phyloP scores from a whole-genome alignment of 805 yeast species.

The Metschnikowia aberdeeniae region DNA sequence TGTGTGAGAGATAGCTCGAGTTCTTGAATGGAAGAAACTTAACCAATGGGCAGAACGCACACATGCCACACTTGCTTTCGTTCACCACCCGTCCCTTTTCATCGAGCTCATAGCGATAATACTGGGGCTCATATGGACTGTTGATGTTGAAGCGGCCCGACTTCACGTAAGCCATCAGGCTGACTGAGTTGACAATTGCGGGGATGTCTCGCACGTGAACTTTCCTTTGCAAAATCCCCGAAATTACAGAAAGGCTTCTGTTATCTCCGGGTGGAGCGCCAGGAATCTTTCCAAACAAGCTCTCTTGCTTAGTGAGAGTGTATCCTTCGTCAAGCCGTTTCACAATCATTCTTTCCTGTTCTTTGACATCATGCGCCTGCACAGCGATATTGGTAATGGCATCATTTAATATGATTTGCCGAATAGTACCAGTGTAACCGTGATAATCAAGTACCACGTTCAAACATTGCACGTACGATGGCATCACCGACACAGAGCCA shows the following conservation, averaged over 20 bases:
- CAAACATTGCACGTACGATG: slow-evolving; percentile 19
- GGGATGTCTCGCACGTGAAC: slow-evolving; percentile 19
- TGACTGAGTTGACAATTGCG: slow-evolving; percentile 16
- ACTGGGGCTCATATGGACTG: slow-evolving; percentile 32
- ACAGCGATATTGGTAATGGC: slow-evolving; percentile 14
- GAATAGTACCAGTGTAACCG: slow-evolving; percentile 18
- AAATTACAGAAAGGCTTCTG: slow-evolving; percentile 5
- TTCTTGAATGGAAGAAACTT: slow-evolving; percentile 31
- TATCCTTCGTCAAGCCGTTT: slow-evolving; percentile 7
- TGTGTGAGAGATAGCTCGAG: slow-evolving; percentile 30
- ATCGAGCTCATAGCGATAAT: slow-evolving; percentile 26
- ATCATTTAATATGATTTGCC: slow-evolving; percentile 10
- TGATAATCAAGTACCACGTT: slow-evolving; percentile 20
- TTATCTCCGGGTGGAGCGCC: background rate
- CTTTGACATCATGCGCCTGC: slow-evolving; percentile 7
- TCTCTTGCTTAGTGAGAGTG: slow-evolving; percentile 4
- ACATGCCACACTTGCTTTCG: slow-evolving; percentile 29
- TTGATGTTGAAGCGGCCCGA: slow-evolving; percentile 18
- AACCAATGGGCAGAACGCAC: slow-evolving; percentile 29
- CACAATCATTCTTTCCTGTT: slow-evolving; percentile 1
- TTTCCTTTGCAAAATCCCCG: slow-evolving; percentile 18
- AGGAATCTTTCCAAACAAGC: slow-evolving; percentile 6
- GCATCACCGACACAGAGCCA: slow-evolving; percentile 9
- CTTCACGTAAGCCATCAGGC: slow-evolving; percentile 22
- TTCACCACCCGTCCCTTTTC: slow-evolving; percentile 18